phyloP scores from a whole-genome alignment of 257 asterid genomes.

The Thymus mandschuricus region DNA sequence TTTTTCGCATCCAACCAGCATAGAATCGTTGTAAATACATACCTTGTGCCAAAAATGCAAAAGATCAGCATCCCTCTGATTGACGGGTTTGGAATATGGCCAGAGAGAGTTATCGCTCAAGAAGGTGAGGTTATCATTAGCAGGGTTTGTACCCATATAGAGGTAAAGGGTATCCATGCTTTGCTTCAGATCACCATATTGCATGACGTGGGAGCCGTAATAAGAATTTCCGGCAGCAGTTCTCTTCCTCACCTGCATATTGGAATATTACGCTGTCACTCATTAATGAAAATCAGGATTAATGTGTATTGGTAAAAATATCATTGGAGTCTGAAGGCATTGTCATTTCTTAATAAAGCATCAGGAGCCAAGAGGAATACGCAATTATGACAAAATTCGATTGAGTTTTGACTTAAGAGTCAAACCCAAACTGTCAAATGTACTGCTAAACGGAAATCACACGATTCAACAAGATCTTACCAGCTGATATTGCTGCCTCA shows the following conservation, averaged over 20 bases:
- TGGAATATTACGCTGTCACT: slow-evolving; percentile 25
- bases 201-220: slow-evolving; percentile 96
- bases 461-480: slow-evolving; percentile 48
- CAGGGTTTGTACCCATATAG: slow-evolving; percentile 92
- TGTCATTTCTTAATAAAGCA: too few species aligned
- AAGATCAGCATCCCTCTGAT: slow-evolving; percentile 98
- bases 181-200: slow-evolving; percentile 76
- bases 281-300: slow-evolving; percentile 13
- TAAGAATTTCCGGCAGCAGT: slow-evolving; percentile 63
- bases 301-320: neutral
- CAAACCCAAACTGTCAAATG: neutral
- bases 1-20: slow-evolving; percentile 6
- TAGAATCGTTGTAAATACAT: neutral
- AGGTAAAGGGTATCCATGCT: slow-evolving; percentile 57
- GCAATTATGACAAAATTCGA: neutral
- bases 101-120: slow-evolving; percentile 51
- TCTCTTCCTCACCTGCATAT: slow-evolving; percentile 70
- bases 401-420: slow-evolving; percentile 14
- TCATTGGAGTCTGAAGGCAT: neutral
- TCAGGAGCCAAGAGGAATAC: neutral
- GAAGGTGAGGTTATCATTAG: slow-evolving; percentile 76
- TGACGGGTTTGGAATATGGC: slow-evolving; percentile 62
- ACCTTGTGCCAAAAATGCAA: slow-evolving; percentile 98
- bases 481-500: slow-evolving; percentile 89
- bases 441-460: neutral